Evolutionary conservation across 2,329 filamentous ascomycete genomes (phyloP).

Genomic region (Phyllosticta paracitricarpa): DNA sequence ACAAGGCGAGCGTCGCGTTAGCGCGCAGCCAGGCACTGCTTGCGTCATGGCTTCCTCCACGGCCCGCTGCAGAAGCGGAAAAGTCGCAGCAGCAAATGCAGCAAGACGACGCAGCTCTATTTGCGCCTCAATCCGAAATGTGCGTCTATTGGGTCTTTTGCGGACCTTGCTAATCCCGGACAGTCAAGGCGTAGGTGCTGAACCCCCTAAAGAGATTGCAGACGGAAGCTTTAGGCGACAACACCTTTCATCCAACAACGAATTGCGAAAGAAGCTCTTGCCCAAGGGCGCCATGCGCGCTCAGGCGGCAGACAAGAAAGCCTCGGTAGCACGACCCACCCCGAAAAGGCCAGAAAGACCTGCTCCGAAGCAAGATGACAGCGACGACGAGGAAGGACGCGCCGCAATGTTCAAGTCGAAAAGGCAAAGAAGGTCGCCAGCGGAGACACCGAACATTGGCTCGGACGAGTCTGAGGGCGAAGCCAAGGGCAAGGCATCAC

Average conservation of each 20-base stretch:
- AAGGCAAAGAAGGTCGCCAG: constrained; percentile 14
- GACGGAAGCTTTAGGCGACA: constrained; percentile 29
- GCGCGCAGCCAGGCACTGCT: constrained; percentile 45
- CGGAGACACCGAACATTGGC: constrained; percentile 13
- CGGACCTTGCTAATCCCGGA: background rate
- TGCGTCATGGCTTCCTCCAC: constrained; percentile 47
- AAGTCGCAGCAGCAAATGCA: constrained; percentile 37
- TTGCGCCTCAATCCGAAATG: constrained; percentile 44
- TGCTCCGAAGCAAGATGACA: constrained; percentile 17
- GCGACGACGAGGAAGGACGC: constrained; percentile 30
- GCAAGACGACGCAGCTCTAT: constrained; percentile 45
- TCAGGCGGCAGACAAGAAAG: constrained; percentile 20
- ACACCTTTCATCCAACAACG: constrained; percentile 32
- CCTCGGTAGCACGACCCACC: constrained; percentile 10
- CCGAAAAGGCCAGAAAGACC: constrained; percentile 12
- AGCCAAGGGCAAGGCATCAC: constrained; percentile 8
- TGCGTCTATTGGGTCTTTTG: constrained; percentile 19
- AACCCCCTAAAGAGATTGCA: constrained; percentile 24
- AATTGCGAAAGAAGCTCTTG: constrained; percentile 31
- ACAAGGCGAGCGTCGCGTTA: constrained; percentile 43
- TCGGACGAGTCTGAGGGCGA: constrained; percentile 13
- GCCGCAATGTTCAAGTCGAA: constrained; percentile 25
- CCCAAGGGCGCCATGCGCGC: constrained; percentile 31
- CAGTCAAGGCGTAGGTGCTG: constrained; percentile 31
- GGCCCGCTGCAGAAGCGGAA: constrained; percentile 24